Base-by-base conservation (phyloP, 2,329 filamentous ascomycete species). In the Macrophomina tecta region DNA sequence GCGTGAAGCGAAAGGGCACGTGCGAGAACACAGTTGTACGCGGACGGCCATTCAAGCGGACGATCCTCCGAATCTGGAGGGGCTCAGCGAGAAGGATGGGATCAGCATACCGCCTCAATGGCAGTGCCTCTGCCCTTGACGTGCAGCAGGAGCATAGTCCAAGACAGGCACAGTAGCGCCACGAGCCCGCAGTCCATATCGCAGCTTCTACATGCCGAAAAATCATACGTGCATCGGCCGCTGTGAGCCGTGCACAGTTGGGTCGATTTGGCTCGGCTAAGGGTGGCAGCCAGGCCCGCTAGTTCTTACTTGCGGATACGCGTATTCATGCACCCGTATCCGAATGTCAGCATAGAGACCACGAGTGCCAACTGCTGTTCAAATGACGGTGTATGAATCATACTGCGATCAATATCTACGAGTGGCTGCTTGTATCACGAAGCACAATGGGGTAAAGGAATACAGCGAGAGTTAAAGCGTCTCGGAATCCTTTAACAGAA, bases 291-390 rank as follows among this genome's bases (percentile, higher is more conserved):
- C 49, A 52, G 32, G 49, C 9, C 28, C 32, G 30, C 5, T 32
- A 32, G 49, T 6, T 52, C 28, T 52, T 52, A 52, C 49, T 11
- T 52, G 49, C 49, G 16, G 49, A 52, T 52, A 52, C 49, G 49
- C 49, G 49, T 52, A 52, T 34, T 16, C n/a, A 11, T 14, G 23
- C 23, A 23, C 23, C 23, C 23, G 23, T 1, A 23, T 23, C 23
- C 23, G 23, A 23, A 23, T 23, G 23, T 23, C 23, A 23, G 23
- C 23, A 23, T 23, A 23, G 23, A 23, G 23, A 23, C 23, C 23
- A 23, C 3, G 23, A 1, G 23, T 2, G 23, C 23, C 23, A 23
- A 23, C 23, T 23, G 23, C 23, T 23, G 23, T 23, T 23, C 23
- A 23, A 23, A 23, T 23, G 23, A 23, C 23, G 23, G 23, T 23